Percentiles rank a stretch among this genome's conserved stretches.
These are phyloP conservation scores for Saturnispora gosingensis DNA, from an alignment of 805 yeast species.

Conservation along the genomic window DNA sequence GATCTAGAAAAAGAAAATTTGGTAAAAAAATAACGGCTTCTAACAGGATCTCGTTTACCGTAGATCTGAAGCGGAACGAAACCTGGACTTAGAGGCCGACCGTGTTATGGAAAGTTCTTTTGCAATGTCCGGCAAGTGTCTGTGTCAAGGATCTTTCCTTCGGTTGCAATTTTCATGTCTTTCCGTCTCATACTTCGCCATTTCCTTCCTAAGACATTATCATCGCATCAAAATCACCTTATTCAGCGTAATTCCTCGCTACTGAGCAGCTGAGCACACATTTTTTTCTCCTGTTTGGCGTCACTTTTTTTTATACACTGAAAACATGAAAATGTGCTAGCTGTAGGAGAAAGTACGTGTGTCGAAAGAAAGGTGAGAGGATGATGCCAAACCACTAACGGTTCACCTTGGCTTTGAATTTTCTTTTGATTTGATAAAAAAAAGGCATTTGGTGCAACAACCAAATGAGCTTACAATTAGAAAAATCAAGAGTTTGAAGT, in stretches of 20 bases:
- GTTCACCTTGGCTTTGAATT: no score
- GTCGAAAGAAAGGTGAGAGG: no score
- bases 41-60: not conserved
- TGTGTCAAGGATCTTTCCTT: no score
- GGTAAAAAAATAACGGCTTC: not conserved
- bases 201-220: not conserved
- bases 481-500: not conserved
- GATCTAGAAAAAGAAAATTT: not conserved
- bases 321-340: no score
- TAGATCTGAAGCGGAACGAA: not conserved
- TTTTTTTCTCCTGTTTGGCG: not conserved
- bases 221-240: not conserved
- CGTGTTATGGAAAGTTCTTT: not conserved
- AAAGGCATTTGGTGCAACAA: no score
- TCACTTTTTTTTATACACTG: not conserved
- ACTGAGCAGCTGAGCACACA: not conserved
- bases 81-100: not conserved
- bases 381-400: no score
- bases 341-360: no score
- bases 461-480: not conserved
- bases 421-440: no score
- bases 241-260: not conserved
- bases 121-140: no score
- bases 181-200: no score
- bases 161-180: no score